phyloP scores from a whole-genome alignment of 768 basidiomycete genomes.

The Trametes gibbosa region DNA sequence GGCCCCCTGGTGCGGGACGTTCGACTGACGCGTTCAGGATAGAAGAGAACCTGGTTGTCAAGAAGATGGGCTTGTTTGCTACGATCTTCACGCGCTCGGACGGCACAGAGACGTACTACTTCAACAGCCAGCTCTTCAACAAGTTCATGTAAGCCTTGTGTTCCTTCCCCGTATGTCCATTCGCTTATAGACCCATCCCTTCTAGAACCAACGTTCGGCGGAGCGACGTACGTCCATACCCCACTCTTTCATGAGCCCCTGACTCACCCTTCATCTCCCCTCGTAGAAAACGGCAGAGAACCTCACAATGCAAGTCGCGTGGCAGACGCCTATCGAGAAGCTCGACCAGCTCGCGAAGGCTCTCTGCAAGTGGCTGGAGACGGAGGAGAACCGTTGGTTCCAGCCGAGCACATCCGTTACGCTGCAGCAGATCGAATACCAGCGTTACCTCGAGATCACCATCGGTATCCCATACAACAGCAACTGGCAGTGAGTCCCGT shows the following conservation, averaged over 20 bases:
- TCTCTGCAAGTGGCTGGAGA: constrained; percentile 73
- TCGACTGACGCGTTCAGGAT: background rate
- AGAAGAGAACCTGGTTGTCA: constrained; percentile 73
- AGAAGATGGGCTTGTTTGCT: constrained; percentile 79
- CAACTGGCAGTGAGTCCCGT: constrained; percentile 33
- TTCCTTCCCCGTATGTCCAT: background rate
- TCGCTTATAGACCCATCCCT: background rate
- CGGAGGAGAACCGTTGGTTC: constrained; percentile 80
- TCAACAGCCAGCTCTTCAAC: constrained; percentile 71
- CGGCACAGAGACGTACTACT: constrained; percentile 79
- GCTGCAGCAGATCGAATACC: constrained; percentile 62
- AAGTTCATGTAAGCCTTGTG: constrained; percentile 62
- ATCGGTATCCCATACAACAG: constrained; percentile 59
- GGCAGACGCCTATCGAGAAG: constrained; percentile 71
- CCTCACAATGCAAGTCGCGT: constrained; percentile 68
- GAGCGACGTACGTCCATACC: constrained; percentile 50
- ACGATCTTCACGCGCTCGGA: constrained; percentile 72
- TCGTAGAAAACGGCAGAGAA: constrained; percentile 68
- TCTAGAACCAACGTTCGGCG: constrained; percentile 68
- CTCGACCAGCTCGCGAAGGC: constrained; percentile 65
- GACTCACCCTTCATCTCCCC: background rate
- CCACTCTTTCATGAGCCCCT: background rate
- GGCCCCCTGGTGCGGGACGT: background rate
- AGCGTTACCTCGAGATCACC: constrained; percentile 65
- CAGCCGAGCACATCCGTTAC: constrained; percentile 63